Evolutionary conservation across 163 green algal genomes (phyloP), one percentile per base, ranked within the genome.

Genomic region (Chlamydomonas reinhardtii): DNA sequence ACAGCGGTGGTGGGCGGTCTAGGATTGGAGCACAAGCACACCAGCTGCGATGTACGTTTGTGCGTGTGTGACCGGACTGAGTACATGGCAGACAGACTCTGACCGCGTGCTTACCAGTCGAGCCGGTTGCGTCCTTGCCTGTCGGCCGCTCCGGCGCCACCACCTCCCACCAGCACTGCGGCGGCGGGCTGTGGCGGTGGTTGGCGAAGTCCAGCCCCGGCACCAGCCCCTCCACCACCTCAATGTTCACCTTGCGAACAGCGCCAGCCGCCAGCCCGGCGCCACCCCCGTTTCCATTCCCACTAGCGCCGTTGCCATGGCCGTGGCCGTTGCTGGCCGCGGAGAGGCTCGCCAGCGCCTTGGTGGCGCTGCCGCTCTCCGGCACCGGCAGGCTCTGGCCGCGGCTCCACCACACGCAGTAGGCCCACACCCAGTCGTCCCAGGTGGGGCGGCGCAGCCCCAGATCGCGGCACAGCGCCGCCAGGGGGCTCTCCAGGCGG

Each of bases 171-270:
- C 93, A 94, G 89, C 90, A 94, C 48, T 88, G 61, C 19, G 89
- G 84, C 31, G 43, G 8, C 11, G 74, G 62, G 17, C n/a, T 34
- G 39, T 48, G 37, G 27, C 80, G 88, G 88, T 98, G 96, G 88
- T 98, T 98, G 82, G 87, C 93, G 83, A 99, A 97, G 89, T 99
- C 96, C 48, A 98, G 89, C 2, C 96, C 96, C 25, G 96, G 96
- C 43, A 98, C 93, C 4, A 99, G 79, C 29, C 91, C 93, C 76
- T 98, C 95, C 68, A 86, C 61, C 68, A 92, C 82, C 4, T 81
- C 71, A 27, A 93, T 89, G 25, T 48, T 70, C 24, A 70, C 25
- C 59, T 66, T 29, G 14, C 24, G 59, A 12, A 48, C 39, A 5
- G 39, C 39, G 39, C 5, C n/a, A n/a, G n/a, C n/a, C n/a, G 39